Evolutionary conservation across 345 rosid species (phyloP), one percentile per base, ranked within the genome.

Genomic region (Crucihimalaya himalaica): DNA sequence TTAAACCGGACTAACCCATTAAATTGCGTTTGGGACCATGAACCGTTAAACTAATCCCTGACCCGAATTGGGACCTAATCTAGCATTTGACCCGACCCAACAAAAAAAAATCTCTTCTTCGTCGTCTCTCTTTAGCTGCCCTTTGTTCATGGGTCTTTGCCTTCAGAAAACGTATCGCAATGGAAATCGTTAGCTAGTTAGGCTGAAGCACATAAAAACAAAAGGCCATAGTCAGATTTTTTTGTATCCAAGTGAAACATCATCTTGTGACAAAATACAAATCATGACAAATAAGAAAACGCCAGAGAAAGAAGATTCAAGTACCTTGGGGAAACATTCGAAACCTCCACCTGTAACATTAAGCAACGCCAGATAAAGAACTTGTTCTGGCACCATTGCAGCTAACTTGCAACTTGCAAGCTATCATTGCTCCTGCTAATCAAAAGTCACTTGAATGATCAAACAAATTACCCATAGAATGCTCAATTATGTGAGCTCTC

Each of bases 281-380:
- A 66, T 12, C 72, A 58, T 47, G 12, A 66, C 67, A 74, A 15
- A n/a, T 9, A 10, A 37, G 7, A 55, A 28, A 42, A 70, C 18
- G 20, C 40, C 1, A 68, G 1, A 52, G 18, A 40, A 43, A 45
- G 64, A 72, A 31, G 53, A 67, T 46, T 50, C 43, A 47, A 62
- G 60, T 95, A 92, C 99, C 99, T 87, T 92, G 0, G 99, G 99
- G 42, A 88, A 81, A 78, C 99, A 92, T 74, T 95, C 82, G 45
- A 86, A 92, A 53, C 99, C 99, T 56, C 99, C 99, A 61, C 99
- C 99, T 3, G 99, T 95, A 7, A 92, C 99, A 71, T 90, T 95
- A 61, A 95, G 92, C 56, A 95, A 79, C 1, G 98, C 99, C 75
- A 95, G 72, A 42, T 98, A 92, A 48, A 86, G 74, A 78, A 95